Conservation (phyloP, 306 rosid species). For the Cicer bijugum region DNA sequence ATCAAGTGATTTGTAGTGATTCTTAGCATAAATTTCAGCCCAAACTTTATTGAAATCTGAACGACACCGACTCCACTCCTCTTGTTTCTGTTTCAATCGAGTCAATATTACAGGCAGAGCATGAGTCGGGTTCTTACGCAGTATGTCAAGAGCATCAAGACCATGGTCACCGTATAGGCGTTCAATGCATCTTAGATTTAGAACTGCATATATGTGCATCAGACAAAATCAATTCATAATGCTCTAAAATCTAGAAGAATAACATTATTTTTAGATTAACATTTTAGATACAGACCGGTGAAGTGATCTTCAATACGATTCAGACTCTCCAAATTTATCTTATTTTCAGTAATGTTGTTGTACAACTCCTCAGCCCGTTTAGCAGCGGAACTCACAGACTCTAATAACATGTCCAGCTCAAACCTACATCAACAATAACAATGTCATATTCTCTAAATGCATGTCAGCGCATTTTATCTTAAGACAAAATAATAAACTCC, state of each 20-base stretch:
- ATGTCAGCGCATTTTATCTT: slow-evolving; percentile 21
- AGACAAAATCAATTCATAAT: slow-evolving; percentile 31
- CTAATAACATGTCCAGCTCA: slow-evolving; percentile 97
- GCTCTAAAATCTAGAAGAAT: slow-evolving; percentile 28
- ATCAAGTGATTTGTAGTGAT: slow-evolving; percentile 96
- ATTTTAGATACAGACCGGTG: slow-evolving; percentile 64
- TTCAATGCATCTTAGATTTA: slow-evolving; percentile 92
- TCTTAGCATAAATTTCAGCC: slow-evolving; percentile 96
- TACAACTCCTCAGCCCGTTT: slow-evolving; percentile 86
- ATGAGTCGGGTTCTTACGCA: slow-evolving; percentile 83
- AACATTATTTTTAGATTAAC: slow-evolving; percentile 1
- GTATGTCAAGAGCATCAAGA: slow-evolving; percentile 89
- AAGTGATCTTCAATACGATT: slow-evolving; percentile 79
- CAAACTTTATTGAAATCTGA: slow-evolving; percentile 94
- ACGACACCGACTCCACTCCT: slow-evolving; percentile 95
- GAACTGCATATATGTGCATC: slow-evolving; percentile 56
- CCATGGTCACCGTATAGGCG: slow-evolving; percentile 99
- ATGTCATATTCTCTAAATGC: slow-evolving; percentile 32
- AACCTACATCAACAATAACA: slow-evolving; percentile 60
- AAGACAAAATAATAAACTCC: slow-evolving; percentile 30
- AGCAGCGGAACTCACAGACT: slow-evolving; percentile 87
- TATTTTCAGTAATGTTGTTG: slow-evolving; percentile 68
- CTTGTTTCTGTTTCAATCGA: slow-evolving; percentile 96
- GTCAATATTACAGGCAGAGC: slow-evolving; percentile 83
- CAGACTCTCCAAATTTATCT: slow-evolving; percentile 61